phyloP scores from a whole-genome alignment of 176 grass and related monocot species.

The Eragrostis curvula region DNA sequence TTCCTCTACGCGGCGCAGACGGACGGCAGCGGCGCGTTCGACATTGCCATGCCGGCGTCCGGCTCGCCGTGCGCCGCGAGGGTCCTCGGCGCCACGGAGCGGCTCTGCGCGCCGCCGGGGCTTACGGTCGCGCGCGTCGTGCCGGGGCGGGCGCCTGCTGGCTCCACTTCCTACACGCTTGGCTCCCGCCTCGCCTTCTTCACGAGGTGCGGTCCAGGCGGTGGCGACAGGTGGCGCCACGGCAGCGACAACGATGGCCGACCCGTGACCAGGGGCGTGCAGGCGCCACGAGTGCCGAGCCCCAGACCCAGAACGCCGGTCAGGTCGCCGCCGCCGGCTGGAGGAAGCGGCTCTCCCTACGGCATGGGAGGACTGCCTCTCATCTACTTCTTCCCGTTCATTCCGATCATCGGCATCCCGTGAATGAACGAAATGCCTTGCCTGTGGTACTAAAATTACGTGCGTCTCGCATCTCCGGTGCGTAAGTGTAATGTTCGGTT shows the following conservation, averaged over 20 bases:
- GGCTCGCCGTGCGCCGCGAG: conserved; percentile 38
- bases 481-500: background rate
- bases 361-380: background rate
- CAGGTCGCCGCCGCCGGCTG: background rate
- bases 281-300: background rate
- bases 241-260: background rate
- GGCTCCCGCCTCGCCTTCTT: conserved; percentile 49
- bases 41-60: conserved; percentile 24
- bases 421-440: background rate
- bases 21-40: conserved; percentile 37
- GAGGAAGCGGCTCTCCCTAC: background rate
- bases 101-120: conserved; percentile 46
- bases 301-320: background rate
- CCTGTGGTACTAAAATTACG: too few species aligned
- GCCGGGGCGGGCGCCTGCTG: background rate
- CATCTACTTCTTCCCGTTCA: background rate
- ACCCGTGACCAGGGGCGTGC: background rate
- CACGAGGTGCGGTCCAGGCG: conserved; percentile 13
- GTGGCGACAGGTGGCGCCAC: background rate
- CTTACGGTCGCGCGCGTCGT: conserved; percentile 36
- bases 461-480: background rate
- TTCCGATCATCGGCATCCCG: background rate
- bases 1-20: conserved; percentile 23
- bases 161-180: conserved; percentile 12
- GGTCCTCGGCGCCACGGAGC: conserved; percentile 48